Evolutionary conservation across 345 rosid species (phyloP).

Genomic region (Murraya paniculata): DNA sequence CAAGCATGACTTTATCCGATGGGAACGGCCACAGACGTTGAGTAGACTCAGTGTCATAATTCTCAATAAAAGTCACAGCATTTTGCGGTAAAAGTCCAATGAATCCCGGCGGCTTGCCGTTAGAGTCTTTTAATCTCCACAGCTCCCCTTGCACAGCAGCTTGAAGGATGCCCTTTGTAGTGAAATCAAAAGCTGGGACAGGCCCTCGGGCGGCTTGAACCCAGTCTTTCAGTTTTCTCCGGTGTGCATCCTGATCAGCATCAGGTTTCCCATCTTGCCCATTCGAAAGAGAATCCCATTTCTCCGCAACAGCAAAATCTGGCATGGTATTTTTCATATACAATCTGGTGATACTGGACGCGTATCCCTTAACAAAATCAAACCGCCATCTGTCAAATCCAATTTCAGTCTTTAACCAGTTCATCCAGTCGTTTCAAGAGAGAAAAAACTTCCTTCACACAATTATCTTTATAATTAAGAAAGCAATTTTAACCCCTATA

Average conservation of each 20-base stretch:
- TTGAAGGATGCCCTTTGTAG: constrained; percentile 81
- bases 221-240: constrained; percentile 57
- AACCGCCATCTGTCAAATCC: constrained; percentile 83
- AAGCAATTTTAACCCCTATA: too few species aligned
- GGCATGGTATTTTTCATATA: constrained; percentile 55
- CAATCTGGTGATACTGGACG: constrained; percentile 50
- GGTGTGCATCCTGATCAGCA: constrained; percentile 53
- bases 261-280: constrained; percentile 53
- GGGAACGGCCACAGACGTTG: constrained; percentile 67
- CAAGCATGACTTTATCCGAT: constrained; percentile 78
- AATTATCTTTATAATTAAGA: too few species aligned
- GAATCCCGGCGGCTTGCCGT: constrained; percentile 75
- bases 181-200: constrained; percentile 75
- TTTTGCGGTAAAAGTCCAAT: constrained; percentile 64
- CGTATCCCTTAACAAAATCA: constrained; percentile 67
- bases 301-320: constrained; percentile 78
- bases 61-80: constrained; percentile 83
- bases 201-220: constrained; percentile 56
- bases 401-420: constrained; percentile 72
- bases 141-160: constrained; percentile 73
- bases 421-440: constrained; percentile 94
- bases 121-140: constrained; percentile 68
- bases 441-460: too few species aligned
- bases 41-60: constrained; percentile 76
- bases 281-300: constrained; percentile 54